These are phyloP conservation scores for Trichophyton verrucosum DNA, from an alignment of 2,329 filamentous ascomycete genomes.

Conservation along the genomic window DNA sequence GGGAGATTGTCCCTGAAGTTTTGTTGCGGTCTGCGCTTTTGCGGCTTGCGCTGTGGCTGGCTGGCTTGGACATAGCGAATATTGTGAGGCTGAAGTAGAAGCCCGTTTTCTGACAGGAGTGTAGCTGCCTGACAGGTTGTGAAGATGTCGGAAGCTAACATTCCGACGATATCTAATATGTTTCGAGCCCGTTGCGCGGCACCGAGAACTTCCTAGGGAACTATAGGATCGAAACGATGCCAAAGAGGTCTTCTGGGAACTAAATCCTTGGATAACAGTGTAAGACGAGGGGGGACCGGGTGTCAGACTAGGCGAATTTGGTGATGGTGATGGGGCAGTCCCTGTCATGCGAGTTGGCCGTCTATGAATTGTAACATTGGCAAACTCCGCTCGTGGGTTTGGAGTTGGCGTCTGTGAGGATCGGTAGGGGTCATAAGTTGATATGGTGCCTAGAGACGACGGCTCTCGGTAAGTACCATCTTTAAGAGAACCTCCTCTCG, in stretches of 20 bases:
- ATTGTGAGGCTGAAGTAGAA: slow-evolving; percentile 17
- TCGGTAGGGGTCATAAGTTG: slow-evolving; percentile 76
- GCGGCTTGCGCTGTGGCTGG: slow-evolving; percentile 18
- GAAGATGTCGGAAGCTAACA: slow-evolving; percentile 50
- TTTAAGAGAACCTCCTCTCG: slow-evolving; percentile 41
- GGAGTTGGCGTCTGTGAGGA: slow-evolving; percentile 47
- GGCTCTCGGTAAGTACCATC: slow-evolving; percentile 39
- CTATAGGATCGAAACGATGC: slow-evolving; percentile 35
- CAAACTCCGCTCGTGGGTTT: slow-evolving; percentile 44
- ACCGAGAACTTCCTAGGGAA: slow-evolving; percentile 38
- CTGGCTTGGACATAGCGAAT: slow-evolving; percentile 16
- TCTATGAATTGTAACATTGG: slow-evolving; percentile 58
- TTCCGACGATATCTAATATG: slow-evolving; percentile 43
- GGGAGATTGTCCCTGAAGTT: slow-evolving; percentile 14
- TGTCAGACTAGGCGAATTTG: background rate
- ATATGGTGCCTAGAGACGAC: slow-evolving; percentile 31
- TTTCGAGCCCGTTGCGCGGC: slow-evolving; percentile 19
- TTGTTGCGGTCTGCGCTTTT: slow-evolving; percentile 3
- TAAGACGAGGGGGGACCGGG: slow-evolving; percentile 7
- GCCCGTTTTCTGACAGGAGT: slow-evolving; percentile 17
- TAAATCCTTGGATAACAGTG: slow-evolving; percentile 13
- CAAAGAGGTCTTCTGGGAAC: slow-evolving; percentile 23
- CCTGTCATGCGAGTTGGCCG: slow-evolving; percentile 15
- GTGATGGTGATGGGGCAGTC: background rate
- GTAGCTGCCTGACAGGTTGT: slow-evolving; percentile 27